Conservation (phyloP, 2,329 filamentous ascomycete genomes). For the Neurospora crassa region DNA sequence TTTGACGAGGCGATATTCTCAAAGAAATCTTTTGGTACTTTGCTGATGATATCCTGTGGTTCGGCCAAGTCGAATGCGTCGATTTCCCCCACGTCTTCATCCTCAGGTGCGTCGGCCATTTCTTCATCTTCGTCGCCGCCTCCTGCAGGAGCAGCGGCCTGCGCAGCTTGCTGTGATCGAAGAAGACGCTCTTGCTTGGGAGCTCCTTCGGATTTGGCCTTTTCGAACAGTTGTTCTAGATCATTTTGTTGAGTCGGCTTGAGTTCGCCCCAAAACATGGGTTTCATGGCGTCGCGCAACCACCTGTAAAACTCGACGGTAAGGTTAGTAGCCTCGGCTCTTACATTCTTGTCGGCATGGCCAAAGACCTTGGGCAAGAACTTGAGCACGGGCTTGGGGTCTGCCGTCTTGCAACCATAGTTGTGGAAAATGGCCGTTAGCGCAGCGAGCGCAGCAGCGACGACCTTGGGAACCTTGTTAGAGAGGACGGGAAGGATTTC, state of each 20-base stretch:
- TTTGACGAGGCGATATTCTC: conserved; percentile 84
- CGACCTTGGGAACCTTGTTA: conserved; percentile 86
- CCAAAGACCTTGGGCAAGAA: conserved; percentile 83
- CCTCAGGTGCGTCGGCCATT: conserved; percentile 42
- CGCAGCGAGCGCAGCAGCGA: conserved; percentile 61
- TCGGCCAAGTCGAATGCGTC: conserved; percentile 78
- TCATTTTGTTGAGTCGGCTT: conserved; percentile 95
- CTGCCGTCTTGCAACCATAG: conserved; percentile 88
- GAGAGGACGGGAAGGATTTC: conserved; percentile 75
- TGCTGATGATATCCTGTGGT: conserved; percentile 75
- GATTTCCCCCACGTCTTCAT: conserved; percentile 59
- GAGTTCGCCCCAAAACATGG: conserved; percentile 90
- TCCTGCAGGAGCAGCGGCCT: conserved; percentile 56
- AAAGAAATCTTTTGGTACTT: conserved; percentile 71
- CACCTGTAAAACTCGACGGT: conserved; percentile 94
- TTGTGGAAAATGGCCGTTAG: conserved; percentile 82
- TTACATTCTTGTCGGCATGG: conserved; percentile 96
- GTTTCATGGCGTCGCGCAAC: conserved; percentile 96
- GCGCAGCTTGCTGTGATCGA: conserved; percentile 78
- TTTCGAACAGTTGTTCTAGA: conserved; percentile 87
- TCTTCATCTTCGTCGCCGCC: conserved; percentile 48
- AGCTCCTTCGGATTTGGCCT: conserved; percentile 74
- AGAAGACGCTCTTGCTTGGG: conserved; percentile 88
- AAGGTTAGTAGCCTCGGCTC: conserved; percentile 83
- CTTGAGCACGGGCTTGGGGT: conserved; percentile 89